Base-by-base conservation (phyloP, 805 yeast genomes). In the Soucietia sequanensis region DNA sequence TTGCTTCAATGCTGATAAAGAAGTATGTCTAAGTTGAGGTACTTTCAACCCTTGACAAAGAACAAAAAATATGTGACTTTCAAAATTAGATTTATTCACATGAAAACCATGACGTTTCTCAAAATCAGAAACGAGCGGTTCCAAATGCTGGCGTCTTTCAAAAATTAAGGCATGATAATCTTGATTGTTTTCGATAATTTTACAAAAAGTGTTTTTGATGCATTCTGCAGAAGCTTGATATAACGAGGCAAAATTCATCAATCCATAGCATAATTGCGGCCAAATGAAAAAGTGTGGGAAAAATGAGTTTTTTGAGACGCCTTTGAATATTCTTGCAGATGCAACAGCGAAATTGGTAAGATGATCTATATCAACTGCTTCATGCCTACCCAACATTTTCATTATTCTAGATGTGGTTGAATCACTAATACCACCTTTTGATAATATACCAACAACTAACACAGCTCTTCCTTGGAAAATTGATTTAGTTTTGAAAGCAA, bases 391-490 rank as follows among this genome's bases (percentile, higher is more conserved):
- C 43, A 58, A 47, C 33, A 60, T 24, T 34, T 54, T 54, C 38
- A 61, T 43, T 7, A 59, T 45, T 23, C 58, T 49, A 5, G 65
- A 58, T 1, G 64, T 65, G 1, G 75, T 45, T 65, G 68, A 64
- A 46, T 81, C 85, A 32, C 77, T 76, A 17, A 83, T 74, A 18
- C 87, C 88, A 9, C 68, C 60, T 41, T 75, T 76, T 0, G 86
- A 72, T 28, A 87, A 56, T 23, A 82, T 76, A 25, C 95, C 93
- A 12, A 85, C 68, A 5, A 84, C 73, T 42, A 85, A 62, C 42
- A 81, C 62, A 0, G 89, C 85, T 35, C 91, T 68, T 4, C 78
- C 75, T 46, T 84, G 85, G 32, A 84, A 67, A 23, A 80, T 72
- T 0, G 86, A 76, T 17, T 70, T 68, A 3, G 66, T 58, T 30